phyloP scores from a whole-genome alignment of 176 grass and related monocot species.

The Oryza officinalis region DNA sequence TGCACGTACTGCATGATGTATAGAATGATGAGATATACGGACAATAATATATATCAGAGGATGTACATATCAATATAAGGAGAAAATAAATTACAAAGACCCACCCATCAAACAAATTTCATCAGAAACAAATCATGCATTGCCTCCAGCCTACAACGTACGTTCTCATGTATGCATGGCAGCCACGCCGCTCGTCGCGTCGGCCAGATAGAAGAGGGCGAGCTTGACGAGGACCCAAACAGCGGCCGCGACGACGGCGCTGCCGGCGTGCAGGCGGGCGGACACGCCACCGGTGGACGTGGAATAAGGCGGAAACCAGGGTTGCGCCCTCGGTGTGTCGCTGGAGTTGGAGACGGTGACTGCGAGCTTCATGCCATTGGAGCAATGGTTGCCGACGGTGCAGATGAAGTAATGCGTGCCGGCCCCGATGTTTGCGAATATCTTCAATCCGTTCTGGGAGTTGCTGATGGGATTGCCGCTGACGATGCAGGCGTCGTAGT shows the following conservation, averaged over 20 bases:
- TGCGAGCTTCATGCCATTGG: slow-evolving; percentile 65
- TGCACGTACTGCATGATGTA: too few species aligned
- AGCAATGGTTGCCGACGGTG: slow-evolving; percentile 53
- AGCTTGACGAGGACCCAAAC: slow-evolving; percentile 35
- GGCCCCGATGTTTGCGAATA: too few species aligned
- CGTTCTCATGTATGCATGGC: neutral
- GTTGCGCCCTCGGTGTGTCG: neutral
- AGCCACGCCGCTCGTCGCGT: neutral
- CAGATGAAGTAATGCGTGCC: slow-evolving; percentile 79
- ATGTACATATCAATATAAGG: too few species aligned
- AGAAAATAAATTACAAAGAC: neutral
- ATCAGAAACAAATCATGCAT: slow-evolving; percentile 19
- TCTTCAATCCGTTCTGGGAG: too few species aligned
- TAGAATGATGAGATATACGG: too few species aligned
- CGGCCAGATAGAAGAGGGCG: slow-evolving; percentile 35
- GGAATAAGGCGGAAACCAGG: slow-evolving; percentile 6
- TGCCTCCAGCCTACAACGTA: slow-evolving; percentile 28
- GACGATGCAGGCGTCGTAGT: slow-evolving; percentile 58
- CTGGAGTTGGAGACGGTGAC: slow-evolving; percentile 43
- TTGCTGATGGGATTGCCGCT: slow-evolving; percentile 31
- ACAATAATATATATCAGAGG: neutral
- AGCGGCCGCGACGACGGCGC: neutral
- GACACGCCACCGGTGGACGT: neutral
- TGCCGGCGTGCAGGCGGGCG: neutral
- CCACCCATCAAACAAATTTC: too few species aligned